Evolutionary conservation across 2,329 filamentous ascomycete species (phyloP), one percentile per base, ranked within the genome.

Genomic region (Pseudogymnoascus sp.): DNA sequence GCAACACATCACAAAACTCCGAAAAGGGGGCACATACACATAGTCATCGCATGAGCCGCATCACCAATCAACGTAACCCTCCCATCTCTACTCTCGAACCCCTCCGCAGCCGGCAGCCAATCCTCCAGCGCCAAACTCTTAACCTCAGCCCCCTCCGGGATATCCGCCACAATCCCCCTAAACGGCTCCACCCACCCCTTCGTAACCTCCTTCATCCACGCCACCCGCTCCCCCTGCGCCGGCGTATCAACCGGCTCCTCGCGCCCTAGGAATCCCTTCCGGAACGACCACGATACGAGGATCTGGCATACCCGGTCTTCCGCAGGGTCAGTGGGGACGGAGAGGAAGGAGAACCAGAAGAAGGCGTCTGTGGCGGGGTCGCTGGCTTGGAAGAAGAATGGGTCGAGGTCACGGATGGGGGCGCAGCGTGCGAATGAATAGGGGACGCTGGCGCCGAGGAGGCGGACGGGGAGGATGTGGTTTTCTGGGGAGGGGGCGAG

Each of bases 1-100:
- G 67, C 37, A 36, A 36, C 3, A 8, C 18, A 60, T 36, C 42
- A 1, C 4, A 21, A 47, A 37, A n/a, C 6, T 5, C 3, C 61
- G 47, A 60, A 60, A 26, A 40, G 47, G 14, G 29, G 29, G 42
- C 23, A 40, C 81, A 71, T 77, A 85, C 81, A 85, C 82, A 85
- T 85, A 0, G 80, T 79, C 82, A 85, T 85, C 0, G 80, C 77
- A 69, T 86, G 83, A 2, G 83, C 75, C 0, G 83, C 79, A 70
- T 86, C 83, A 0, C 83, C 83, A 64, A 83, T 75, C 1, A 85
- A 67, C 0, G 80, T 76, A 0, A 77, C 78, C 1, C 75, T 74
- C 0, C 79, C 79, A 5, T 69, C 70, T 4, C 64, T 64, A 40
- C 70, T 72, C 0, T 74, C 73, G 51, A 74, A 77, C 4, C 77